These are phyloP conservation scores for Lecanicillium sp. DNA, from an alignment of 2,329 filamentous ascomycete species.

Conservation along the genomic window DNA sequence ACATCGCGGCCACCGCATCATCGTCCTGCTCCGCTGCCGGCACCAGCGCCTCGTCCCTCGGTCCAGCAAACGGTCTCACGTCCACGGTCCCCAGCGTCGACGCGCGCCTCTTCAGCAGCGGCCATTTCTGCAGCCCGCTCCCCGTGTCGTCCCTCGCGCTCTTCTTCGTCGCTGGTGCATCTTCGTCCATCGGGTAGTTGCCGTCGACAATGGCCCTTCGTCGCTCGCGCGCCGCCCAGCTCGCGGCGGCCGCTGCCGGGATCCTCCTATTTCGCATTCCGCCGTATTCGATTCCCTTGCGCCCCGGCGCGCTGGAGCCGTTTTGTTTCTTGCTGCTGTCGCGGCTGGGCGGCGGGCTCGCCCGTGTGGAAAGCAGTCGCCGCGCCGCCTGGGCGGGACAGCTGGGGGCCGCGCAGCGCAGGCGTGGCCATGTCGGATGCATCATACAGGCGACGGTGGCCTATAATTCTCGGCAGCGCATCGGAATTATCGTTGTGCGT, in stretches of 20 bases:
- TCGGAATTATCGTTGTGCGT: background rate
- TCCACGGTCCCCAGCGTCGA: too few species aligned
- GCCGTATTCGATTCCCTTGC: too few species aligned
- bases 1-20: too few species aligned
- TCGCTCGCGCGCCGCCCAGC: too few species aligned
- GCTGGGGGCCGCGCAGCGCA: slow-evolving; percentile 18
- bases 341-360: too few species aligned
- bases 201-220: too few species aligned
- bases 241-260: too few species aligned
- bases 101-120: slow-evolving; percentile 9
- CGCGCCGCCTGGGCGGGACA: background rate
- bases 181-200: too few species aligned
- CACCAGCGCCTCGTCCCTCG: background rate
- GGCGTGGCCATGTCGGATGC: slow-evolving; percentile 23
- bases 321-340: background rate
- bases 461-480: background rate
- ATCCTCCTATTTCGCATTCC: too few species aligned
- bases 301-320: background rate
- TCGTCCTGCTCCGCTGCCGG: background rate
- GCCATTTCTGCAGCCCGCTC: slow-evolving; percentile 2
- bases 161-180: too few species aligned
- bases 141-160: background rate
- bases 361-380: background rate
- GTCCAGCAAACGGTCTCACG: too few species aligned
- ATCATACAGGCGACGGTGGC: slow-evolving; percentile 24